A percentile compares a stretch with the other conserved stretches of the same genome.
Conservation (phyloP, 176 grass and related monocot species). For the Carex cristatella region DNA sequence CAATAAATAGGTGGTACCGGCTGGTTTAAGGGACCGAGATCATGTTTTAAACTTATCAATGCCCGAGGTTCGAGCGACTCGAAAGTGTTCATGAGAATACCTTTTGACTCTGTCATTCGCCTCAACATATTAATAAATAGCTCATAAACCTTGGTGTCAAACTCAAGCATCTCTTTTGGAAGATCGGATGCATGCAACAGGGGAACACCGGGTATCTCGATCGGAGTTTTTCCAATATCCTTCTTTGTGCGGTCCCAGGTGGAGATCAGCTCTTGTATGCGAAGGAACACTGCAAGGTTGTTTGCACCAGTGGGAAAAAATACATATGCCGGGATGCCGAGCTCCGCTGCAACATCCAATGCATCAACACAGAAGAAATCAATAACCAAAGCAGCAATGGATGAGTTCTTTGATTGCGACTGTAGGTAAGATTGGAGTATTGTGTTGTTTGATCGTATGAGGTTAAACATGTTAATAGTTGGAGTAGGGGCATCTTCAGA, state of each 20-base stretch:
- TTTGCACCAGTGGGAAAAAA: conserved; percentile 36
- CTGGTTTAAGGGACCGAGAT: background rate
- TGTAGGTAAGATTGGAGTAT: conserved; percentile 31
- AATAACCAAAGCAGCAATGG: conserved; percentile 34
- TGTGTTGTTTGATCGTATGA: conserved; percentile 21
- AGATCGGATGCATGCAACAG: conserved; percentile 39
- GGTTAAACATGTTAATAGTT: conserved; percentile 26
- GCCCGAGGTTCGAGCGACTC: conserved; percentile 37
- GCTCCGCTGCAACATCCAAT: conserved; percentile 24
- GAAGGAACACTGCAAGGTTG: conserved; percentile 40
- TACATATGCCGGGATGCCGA: conserved; percentile 34
- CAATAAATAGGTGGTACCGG: conserved; percentile 45
- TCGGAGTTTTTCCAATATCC: conserved; percentile 32
- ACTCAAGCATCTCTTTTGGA: conserved; percentile 23
- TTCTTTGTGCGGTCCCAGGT: conserved; percentile 12
- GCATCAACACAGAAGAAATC: conserved; percentile 47
- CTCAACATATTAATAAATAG: background rate
- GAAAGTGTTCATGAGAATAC: conserved; percentile 47
- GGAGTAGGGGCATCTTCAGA: conserved; percentile 6
- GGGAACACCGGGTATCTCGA: conserved; percentile 37
- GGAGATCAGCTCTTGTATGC: conserved; percentile 27
- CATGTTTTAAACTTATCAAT: conserved; percentile 16
- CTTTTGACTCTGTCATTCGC: conserved; percentile 22
- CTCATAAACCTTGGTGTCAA: background rate
- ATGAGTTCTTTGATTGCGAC: conserved; percentile 21